Evolutionary conservation across 1,139 yeast species (phyloP).

Genomic region (Yamadazyma conglobata): DNA sequence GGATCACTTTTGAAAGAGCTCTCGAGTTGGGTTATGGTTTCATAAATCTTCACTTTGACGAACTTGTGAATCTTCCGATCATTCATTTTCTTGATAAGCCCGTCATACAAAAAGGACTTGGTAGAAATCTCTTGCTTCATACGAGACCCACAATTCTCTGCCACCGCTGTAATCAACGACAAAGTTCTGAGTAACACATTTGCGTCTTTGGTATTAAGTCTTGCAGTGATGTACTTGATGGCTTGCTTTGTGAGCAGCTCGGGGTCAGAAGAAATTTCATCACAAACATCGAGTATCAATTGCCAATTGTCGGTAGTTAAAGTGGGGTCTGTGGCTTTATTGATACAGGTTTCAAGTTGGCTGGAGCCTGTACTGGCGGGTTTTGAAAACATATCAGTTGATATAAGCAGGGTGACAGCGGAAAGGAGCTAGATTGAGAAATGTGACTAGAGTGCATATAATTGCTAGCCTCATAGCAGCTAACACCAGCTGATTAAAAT

Average conservation of each 20-base stretch:
- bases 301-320: conserved; percentile 85
- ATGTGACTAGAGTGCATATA: not conserved
- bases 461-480: not conserved
- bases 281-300: conserved; percentile 77
- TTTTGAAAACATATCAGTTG: conserved; percentile 3
- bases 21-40: conserved; percentile 64
- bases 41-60: conserved; percentile 64
- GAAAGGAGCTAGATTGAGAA: not conserved
- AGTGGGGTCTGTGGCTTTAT: conserved; percentile 76
- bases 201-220: conserved; percentile 66
- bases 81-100: conserved; percentile 52
- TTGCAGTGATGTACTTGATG: conserved; percentile 44
- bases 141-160: conserved; percentile 91
- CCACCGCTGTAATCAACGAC: conserved; percentile 69
- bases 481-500: no score
- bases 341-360: conserved; percentile 13
- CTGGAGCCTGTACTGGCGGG: conserved; percentile 1
- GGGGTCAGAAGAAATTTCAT: conserved; percentile 69
- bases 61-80: conserved; percentile 60
- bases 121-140: conserved; percentile 81
- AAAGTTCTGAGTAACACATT: conserved; percentile 74
- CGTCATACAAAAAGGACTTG: conserved; percentile 54
- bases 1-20: conserved; percentile 65
- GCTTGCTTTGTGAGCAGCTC: conserved; percentile 57
- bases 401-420: not conserved